phyloP scores from a whole-genome alignment of 2,329 filamentous ascomycete genomes.

The Graphilbum sp. region DNA sequence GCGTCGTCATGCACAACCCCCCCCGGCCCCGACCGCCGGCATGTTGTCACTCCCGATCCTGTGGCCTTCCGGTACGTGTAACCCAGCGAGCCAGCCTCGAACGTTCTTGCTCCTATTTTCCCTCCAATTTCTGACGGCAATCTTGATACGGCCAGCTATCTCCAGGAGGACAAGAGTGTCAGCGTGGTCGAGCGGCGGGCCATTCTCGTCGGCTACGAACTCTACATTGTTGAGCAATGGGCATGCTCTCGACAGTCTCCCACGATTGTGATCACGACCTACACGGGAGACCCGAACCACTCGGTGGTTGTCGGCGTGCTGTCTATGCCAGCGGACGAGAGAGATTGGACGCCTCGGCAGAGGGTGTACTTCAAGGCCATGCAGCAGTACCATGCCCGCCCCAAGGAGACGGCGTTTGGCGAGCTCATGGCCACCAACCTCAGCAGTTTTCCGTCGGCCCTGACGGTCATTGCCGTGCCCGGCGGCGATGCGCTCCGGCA shows the following conservation, averaged over 20 bases:
- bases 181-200: conserved; percentile 56
- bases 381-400: conserved; percentile 68
- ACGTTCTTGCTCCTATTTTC: not conserved
- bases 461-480: conserved; percentile 83
- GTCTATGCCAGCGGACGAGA: conserved; percentile 65
- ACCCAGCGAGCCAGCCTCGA: too few relatives aligned
- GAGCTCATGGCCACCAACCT: conserved; percentile 89
- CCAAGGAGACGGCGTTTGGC: conserved; percentile 66
- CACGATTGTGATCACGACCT: conserved; percentile 82
- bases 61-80: conserved; percentile 37
- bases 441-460: conserved; percentile 75
- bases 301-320: conserved; percentile 66
- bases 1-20: not conserved
- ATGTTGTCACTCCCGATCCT: conserved; percentile 41
- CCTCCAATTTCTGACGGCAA: not conserved
- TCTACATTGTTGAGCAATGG: conserved; percentile 96
- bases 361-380: conserved; percentile 76
- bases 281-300: conserved; percentile 72
- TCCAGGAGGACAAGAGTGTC: conserved; percentile 71
- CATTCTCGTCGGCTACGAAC: conserved; percentile 67
- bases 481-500: conserved; percentile 72
- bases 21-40: conserved; percentile 18
- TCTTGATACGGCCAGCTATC: conserved; percentile 34
- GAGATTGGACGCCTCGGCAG: conserved; percentile 61
- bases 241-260: conserved; percentile 81